Base-by-base conservation (phyloP, 352 stramenopile genomes). In the Pythium scleroteichum region DNA sequence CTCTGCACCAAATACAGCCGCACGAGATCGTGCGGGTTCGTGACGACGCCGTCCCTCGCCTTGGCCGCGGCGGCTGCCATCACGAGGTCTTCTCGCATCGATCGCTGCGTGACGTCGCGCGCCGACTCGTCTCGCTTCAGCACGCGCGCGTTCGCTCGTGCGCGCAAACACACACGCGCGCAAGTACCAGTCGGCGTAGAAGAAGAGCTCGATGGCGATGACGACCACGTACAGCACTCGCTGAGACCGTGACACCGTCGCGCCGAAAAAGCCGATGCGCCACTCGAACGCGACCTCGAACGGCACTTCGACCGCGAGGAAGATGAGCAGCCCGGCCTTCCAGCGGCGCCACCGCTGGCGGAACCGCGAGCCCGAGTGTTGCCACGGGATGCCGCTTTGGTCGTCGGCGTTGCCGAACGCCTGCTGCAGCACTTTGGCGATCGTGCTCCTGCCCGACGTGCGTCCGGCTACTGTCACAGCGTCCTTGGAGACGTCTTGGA, bases 101-200 rank as follows among this genome's bases (percentile, higher is more conserved):
- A 65, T 19, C 49, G 48, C 19, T 59, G 58, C 3, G 58, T 65
- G 6, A 39, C 14, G 1, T 56, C 57, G 22, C 57, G 46, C 10
- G 48, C 22, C 4, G 29, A 45, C 17, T 59, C 58, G 10, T 65
- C 49, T 19, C 29, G 27, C 23, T 54, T 48, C 8, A 44, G 9
- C 8, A 29, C 20, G 16, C 20, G 2, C 17, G 49, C 12, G 2
- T n/a, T 14, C 33, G 20, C 33, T 53, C 23, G 26, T 20, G 20
- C 77, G 69, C n/a, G 72, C 68, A 40, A 91, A 91, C 22, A 66
- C 76, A 3, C 66, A 58, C 0, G 57, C 66, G 0, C 78, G 73
- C 6, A 88, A 71, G 27, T 70, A 73, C n/a, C 82, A 59, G 32
- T 92, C 79, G 1, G 62, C 39, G 26, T 85, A 81, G 60, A 90